Evolutionary conservation across 2,329 filamentous ascomycete species (phyloP).

Genomic region (Trichoderma hamatum): DNA sequence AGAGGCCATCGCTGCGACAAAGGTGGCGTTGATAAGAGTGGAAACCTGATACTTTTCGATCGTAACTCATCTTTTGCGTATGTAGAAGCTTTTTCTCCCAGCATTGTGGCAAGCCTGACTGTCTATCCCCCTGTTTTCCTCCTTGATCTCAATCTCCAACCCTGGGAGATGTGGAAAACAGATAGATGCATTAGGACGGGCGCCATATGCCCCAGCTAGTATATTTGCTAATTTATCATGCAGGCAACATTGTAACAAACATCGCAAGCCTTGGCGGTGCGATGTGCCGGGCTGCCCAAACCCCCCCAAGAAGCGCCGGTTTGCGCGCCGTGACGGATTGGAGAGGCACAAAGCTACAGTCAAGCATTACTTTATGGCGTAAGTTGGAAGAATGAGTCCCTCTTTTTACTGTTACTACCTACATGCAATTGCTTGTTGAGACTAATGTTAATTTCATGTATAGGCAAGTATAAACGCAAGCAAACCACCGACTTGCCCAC

Average conservation of each 20-base stretch:
- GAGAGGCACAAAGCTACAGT: conserved; percentile 47
- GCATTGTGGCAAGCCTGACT: neutral
- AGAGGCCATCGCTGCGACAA: conserved; percentile 43
- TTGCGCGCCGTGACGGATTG: conserved; percentile 48
- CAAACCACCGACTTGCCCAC: neutral
- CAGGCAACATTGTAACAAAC: conserved; percentile 50
- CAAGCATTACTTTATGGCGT: conserved; percentile 42
- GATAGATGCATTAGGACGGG: conserved; percentile 2
- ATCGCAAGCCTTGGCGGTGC: conserved; percentile 48
- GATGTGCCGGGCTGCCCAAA: conserved; percentile 46
- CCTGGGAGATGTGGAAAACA: neutral
- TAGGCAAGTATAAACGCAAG: conserved; percentile 5
- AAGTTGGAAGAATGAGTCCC: conserved; percentile 21
- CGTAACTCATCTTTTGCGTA: conserved; percentile 49
- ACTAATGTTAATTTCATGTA: neutral
- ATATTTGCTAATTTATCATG: conserved; percentile 24
- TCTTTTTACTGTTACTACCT: neutral
- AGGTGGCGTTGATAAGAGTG: conserved; percentile 46
- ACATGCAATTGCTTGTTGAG: neutral
- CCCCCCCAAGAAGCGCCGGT: conserved; percentile 46
- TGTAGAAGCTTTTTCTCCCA: conserved; percentile 21
- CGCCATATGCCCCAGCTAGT: conserved; percentile 10
- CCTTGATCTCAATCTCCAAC: neutral
- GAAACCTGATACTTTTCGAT: conserved; percentile 45
- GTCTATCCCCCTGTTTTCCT: neutral